Evolutionary conservation across 1,284 basidiomycete species (phyloP), one percentile per base, ranked within the genome.

Genomic region (Xerocomus tenax): DNA sequence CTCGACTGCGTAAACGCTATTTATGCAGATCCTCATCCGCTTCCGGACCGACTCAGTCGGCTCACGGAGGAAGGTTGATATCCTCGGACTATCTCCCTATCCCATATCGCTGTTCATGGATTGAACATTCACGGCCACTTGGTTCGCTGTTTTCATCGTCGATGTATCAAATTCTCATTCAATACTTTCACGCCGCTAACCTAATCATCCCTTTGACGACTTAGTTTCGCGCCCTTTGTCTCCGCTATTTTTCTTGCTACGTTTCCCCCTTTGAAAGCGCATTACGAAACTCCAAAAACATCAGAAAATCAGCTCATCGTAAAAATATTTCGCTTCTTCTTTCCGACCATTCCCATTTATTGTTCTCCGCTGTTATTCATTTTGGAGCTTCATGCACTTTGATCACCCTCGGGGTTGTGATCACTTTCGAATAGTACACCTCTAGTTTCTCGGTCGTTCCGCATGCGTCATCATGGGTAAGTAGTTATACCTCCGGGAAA

Each of bases 231-330:
- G 47, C 55, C 61, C 47, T 65, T 56, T 43, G 41, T 47, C 57
- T 58, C 59, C 58, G 57, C 60, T 64, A 62, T 65, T 64, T 30
- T 66, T 64, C 62, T 61, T 68, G 62, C 65, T 66, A 65, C 64
- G 65, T 61, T 67, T 57, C 57, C 16, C 52, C 55, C 56, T 32
- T 45, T 54, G 53, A 54, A 71, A 68, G 59, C 58, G 56, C 59
- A 60, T 66, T 57, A 65, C 53, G 69, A 71, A 74, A 71, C 49
- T 58, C 55, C 64, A 69, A 74, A 77, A 77, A 78, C 70, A 74
- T 59, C 67, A 71, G 61, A 73, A 74, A 74, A 75, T 54, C 46
- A 32, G 43, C 68, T 68, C 69, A 60, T 48, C 54, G 68, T 60
- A 74, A 77, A 76, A 75, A 77, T 62, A 73, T 64, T 61, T 63